Evolutionary conservation across 2,329 filamentous ascomycete species (phyloP).

Genomic region (Neurospora sp.): DNA sequence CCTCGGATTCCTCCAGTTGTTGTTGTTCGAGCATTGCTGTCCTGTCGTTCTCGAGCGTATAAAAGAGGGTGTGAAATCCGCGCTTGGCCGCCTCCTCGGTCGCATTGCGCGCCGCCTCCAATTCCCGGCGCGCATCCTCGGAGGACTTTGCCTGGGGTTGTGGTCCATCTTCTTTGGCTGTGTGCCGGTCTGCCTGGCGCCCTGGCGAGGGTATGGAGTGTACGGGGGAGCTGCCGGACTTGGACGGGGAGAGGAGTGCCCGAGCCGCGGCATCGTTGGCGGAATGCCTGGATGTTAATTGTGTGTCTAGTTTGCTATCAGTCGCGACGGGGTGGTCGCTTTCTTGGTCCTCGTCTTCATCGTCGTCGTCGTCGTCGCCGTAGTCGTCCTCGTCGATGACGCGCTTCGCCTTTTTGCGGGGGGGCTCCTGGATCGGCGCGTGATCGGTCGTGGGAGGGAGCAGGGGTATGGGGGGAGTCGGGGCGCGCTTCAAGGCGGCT

Average conservation of each 20-base stretch:
- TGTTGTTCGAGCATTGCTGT: slow-evolving; percentile 98
- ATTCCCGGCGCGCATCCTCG: slow-evolving; percentile 83
- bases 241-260: slow-evolving; percentile 56
- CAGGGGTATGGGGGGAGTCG: slow-evolving; percentile 26
- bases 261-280: slow-evolving; percentile 41
- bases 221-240: slow-evolving; percentile 57
- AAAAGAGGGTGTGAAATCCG: slow-evolving; percentile 88
- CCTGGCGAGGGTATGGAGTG: slow-evolving; percentile 52
- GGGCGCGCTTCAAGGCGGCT: slow-evolving; percentile 38
- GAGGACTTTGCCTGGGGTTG: slow-evolving; percentile 55
- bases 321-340: slow-evolving; percentile 37
- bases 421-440: slow-evolving; percentile 47
- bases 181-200: slow-evolving; percentile 40
- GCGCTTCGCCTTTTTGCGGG: slow-evolving; percentile 64
- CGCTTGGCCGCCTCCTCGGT: slow-evolving; percentile 82
- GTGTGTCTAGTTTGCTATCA: slow-evolving; percentile 41
- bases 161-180: slow-evolving; percentile 36
- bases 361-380: slow-evolving; percentile 75
- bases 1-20: slow-evolving; percentile 89
- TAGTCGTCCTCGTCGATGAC: slow-evolving; percentile 79
- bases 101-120: slow-evolving; percentile 85
- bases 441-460: slow-evolving; percentile 49
- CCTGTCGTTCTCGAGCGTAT: slow-evolving; percentile 88
- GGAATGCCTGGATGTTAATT: slow-evolving; percentile 34
- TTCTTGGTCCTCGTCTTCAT: slow-evolving; percentile 62